phyloP scores from a whole-genome alignment of 140 eudicot species.

The Flaveria floridana region DNA sequence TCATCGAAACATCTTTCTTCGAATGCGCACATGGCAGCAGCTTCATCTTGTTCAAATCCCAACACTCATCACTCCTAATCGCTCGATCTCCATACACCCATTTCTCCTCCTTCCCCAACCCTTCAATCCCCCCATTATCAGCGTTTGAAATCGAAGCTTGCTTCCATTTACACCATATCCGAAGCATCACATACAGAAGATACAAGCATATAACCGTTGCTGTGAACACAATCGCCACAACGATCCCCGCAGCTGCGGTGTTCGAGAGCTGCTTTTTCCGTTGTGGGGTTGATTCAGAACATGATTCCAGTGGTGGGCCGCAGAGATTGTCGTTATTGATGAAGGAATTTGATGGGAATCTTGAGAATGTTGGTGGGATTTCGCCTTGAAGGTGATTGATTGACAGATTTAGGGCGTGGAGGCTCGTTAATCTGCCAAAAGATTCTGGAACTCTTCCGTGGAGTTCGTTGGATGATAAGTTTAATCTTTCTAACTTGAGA shows the following conservation, averaged over 20 bases:
- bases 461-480: slow-evolving; percentile 70
- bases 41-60: slow-evolving; percentile 54
- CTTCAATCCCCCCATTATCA: slow-evolving; percentile 29
- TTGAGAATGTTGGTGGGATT: slow-evolving; percentile 65
- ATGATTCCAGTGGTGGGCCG: slow-evolving; percentile 61
- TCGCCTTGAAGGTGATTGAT: slow-evolving; percentile 70
- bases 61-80: slow-evolving; percentile 52
- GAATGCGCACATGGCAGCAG: slow-evolving; percentile 39
- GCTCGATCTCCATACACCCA: slow-evolving; percentile 58
- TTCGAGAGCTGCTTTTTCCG: slow-evolving; percentile 50
- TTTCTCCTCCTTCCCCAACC: slow-evolving; percentile 45
- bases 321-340: slow-evolving; percentile 55
- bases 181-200: slow-evolving; percentile 70
- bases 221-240: slow-evolving; percentile 78
- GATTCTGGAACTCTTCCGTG: slow-evolving; percentile 66
- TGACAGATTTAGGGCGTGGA: slow-evolving; percentile 73
- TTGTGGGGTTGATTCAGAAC: slow-evolving; percentile 37
- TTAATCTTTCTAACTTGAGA: slow-evolving; percentile 66
- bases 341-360: slow-evolving; percentile 64
- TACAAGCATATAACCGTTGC: slow-evolving; percentile 77
- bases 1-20: slow-evolving; percentile 36
- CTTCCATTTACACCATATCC: slow-evolving; percentile 91
- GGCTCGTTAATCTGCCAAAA: slow-evolving; percentile 73
- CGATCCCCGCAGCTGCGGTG: slow-evolving; percentile 65
- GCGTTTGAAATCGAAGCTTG: slow-evolving; percentile 59